phyloP scores from a whole-genome alignment of 106 monocot genomes.

The Acorus calamus region DNA sequence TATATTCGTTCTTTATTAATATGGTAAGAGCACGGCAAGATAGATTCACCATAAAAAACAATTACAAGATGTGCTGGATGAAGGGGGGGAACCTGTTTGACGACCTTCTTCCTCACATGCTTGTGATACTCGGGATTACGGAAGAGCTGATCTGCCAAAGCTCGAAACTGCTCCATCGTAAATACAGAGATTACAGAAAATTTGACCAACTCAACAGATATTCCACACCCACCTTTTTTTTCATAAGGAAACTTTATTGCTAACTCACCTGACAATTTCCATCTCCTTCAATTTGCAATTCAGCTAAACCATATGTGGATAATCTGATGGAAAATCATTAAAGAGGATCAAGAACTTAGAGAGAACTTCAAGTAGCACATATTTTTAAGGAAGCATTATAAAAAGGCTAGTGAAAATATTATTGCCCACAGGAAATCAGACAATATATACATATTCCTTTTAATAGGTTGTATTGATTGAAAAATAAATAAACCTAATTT shows the following conservation, averaged over 20 bases:
- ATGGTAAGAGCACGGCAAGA: too few relatives aligned
- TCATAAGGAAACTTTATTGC: neutral
- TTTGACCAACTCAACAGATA: neutral
- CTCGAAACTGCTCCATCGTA: slow-evolving; percentile 57
- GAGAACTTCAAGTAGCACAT: too few relatives aligned
- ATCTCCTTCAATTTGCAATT: slow-evolving; percentile 89
- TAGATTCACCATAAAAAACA: neutral
- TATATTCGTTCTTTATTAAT: too few relatives aligned
- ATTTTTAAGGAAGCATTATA: too few relatives aligned
- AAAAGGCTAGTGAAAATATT: too few relatives aligned
- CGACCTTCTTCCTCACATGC: slow-evolving; percentile 61
- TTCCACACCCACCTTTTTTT: neutral
- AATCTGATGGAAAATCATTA: slow-evolving; percentile 25
- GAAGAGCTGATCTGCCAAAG: slow-evolving; percentile 90
- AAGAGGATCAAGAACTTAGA: neutral
- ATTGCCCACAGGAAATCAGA: too few relatives aligned
- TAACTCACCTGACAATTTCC: slow-evolving; percentile 89
- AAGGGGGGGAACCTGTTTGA: slow-evolving; percentile 54
- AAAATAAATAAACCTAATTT: too few relatives aligned
- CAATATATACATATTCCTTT: too few relatives aligned
- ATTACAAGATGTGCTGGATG: neutral
- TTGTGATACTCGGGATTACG: slow-evolving; percentile 89
- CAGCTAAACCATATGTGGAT: slow-evolving; percentile 67
- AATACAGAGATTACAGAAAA: slow-evolving; percentile 1
- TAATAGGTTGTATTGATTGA: too few relatives aligned